Evolutionary conservation across 441 rosid genomes (phyloP).

Genomic region (Kokia cookei): DNA sequence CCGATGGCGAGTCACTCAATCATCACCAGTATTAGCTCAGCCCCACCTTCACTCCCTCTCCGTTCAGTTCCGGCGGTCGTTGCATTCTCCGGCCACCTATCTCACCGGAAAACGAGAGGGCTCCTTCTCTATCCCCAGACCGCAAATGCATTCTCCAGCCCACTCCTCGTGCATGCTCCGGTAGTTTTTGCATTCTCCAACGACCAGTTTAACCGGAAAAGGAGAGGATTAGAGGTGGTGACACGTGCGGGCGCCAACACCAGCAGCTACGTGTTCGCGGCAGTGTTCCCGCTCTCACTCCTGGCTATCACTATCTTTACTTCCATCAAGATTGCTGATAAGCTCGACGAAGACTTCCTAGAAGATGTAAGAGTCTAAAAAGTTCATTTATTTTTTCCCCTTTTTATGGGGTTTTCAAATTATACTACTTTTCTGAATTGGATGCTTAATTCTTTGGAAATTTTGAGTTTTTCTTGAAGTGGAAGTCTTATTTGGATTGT

Average conservation of each 20-base stretch:
- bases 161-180: slow-evolving; percentile 1
- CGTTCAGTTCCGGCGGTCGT: not conserved
- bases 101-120: slow-evolving; percentile 26
- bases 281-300: slow-evolving; percentile 65
- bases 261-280: slow-evolving; percentile 54
- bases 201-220: slow-evolving; percentile 8
- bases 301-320: slow-evolving; percentile 58
- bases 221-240: slow-evolving; percentile 38
- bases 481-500: not conserved
- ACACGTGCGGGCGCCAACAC: slow-evolving; percentile 60
- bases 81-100: slow-evolving; percentile 7
- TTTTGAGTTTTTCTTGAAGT: not conserved
- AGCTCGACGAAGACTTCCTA: slow-evolving; percentile 61
- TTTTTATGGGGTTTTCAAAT: not conserved
- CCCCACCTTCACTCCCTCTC: slow-evolving; percentile 15
- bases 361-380: slow-evolving; percentile 49
- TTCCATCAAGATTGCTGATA: slow-evolving; percentile 63
- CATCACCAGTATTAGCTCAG: not conserved
- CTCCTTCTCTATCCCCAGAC: slow-evolving; percentile 7
- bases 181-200: slow-evolving; percentile 12
- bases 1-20: slow-evolving; percentile 42
- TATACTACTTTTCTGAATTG: not conserved
- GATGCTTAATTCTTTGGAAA: not conserved
- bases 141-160: slow-evolving; percentile 5
- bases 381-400: not conserved